A percentile compares a stretch with the other conserved stretches of the same genome.
Conservation (phyloP, 768 basidiomycete genomes). For the Amanita jacksonii region DNA sequence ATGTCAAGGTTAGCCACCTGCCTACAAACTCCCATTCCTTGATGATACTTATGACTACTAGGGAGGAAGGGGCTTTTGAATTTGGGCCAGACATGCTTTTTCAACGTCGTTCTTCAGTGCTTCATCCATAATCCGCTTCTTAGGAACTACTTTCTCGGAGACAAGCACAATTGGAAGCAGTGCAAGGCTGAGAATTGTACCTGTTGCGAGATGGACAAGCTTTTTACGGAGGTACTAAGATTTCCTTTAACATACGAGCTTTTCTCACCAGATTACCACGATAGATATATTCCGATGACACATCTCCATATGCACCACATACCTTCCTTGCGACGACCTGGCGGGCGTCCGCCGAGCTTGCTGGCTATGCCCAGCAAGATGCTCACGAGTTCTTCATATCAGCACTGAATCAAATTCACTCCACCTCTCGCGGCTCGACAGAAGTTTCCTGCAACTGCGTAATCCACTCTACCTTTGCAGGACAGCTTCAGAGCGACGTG, state of each 20-base stretch:
- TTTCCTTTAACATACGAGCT: background rate
- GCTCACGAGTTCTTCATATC: constrained; percentile 85
- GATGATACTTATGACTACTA: constrained; percentile 17
- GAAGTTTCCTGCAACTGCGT: constrained; percentile 83
- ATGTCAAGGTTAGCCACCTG: constrained; percentile 55
- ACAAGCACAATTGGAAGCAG: constrained; percentile 70
- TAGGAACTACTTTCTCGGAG: constrained; percentile 82
- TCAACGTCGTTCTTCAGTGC: constrained; percentile 85
- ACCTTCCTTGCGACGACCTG: constrained; percentile 80
- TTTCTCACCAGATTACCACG: background rate
- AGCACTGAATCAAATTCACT: constrained; percentile 81
- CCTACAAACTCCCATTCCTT: background rate
- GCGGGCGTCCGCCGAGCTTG: constrained; percentile 70
- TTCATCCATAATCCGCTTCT: constrained; percentile 87
- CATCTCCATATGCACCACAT: constrained; percentile 67
- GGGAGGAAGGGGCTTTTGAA: constrained; percentile 82
- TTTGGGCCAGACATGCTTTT: constrained; percentile 88
- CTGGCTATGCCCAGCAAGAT: constrained; percentile 92
- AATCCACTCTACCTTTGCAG: constrained; percentile 85
- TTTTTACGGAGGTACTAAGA: constrained; percentile 61
- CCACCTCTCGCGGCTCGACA: constrained; percentile 62
- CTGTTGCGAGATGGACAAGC: constrained; percentile 89
- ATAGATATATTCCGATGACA: constrained; percentile 49
- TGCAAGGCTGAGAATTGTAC: constrained; percentile 72
- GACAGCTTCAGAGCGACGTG: constrained; percentile 81